Base-by-base conservation (phyloP, 441 rosid genomes). In the Populus trichocarpa region DNA sequence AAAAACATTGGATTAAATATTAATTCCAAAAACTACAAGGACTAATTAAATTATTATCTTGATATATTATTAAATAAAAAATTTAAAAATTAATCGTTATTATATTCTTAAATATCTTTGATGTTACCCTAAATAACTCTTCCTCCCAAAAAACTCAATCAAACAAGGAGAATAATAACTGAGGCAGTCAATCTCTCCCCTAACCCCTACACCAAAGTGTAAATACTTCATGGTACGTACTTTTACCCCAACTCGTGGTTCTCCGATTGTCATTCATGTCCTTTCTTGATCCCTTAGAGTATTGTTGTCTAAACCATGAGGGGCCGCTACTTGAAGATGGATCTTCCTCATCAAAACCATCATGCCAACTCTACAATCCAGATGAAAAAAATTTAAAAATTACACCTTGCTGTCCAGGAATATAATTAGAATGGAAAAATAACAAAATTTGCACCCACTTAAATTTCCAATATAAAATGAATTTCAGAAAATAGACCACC, bases 291-390 rank as follows among this genome's bases (percentile, higher is more conserved):
- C 91, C 90, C 78, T 74, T 88, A 12, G 77, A 64, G 75, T 85
- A 86, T 40, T 89, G 82, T 28, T 85, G 88, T 79, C 81, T 88
- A 81, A 86, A 93, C 98, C 98, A 89, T 2, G 98, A 89, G 50
- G 78, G 46, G 11, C 77, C 85, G 78, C 82, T 82, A 67, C 90
- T 83, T 42, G 92, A 86, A 23, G 85, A 83, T 8, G 91, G 87
- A 76, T 85, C 86, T 70, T 87, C 90, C 30, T 89, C 88, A 74
- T 80, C 84, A 84, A 83, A 79, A 69, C 81, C 89, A 78, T 84
- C 81, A 53, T 80, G 78, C 92, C 89, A 88, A n/a, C 78, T 80
- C 99, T 96, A 85, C 64, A 83, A 81, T 23, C 23, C 42, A 77
- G 32, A 78, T 40, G 61, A 35, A 63, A 67, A 78, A 73, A 61